A percentile compares a stretch with the other conserved stretches of the same genome.
Evolutionary conservation across 352 stramenopile species (phyloP).

Genomic region (Phytophthora aleatoria): DNA sequence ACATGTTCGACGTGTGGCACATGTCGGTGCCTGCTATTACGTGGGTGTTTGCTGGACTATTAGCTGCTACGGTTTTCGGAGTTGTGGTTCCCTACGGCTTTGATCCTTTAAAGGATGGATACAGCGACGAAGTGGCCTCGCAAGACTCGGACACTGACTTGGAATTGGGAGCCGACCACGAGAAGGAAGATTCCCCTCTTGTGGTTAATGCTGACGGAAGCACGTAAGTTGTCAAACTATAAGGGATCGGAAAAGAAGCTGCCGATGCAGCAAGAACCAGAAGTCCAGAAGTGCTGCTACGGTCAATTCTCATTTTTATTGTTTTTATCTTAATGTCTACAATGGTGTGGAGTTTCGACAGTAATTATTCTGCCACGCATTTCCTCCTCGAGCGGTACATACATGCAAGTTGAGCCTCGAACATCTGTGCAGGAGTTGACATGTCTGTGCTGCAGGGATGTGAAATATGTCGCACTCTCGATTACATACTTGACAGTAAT

Average conservation of each 20-base stretch:
- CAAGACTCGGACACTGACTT: constrained; percentile 18
- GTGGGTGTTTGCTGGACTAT: constrained; percentile 35
- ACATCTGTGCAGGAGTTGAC: neutral
- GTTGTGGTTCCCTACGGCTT: constrained; percentile 30
- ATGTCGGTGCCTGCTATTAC: constrained; percentile 33
- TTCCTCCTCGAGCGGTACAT: too few relatives aligned
- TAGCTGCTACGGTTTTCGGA: constrained; percentile 20
- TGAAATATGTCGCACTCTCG: constrained; percentile 4
- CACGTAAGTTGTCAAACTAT: neutral
- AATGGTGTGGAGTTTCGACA: too few relatives aligned
- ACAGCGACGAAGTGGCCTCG: neutral
- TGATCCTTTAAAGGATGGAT: constrained; percentile 1
- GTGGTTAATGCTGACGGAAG: too few relatives aligned
- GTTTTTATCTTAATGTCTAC: too few relatives aligned
- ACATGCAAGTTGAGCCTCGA: too few relatives aligned
- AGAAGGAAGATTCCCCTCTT: too few relatives aligned
- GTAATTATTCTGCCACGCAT: too few relatives aligned
- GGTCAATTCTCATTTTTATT: too few relatives aligned
- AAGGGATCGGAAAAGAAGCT: neutral
- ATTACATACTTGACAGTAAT: neutral
- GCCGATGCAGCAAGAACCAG: neutral
- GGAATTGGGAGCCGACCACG: constrained; percentile 1
- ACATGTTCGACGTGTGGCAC: constrained; percentile 41
- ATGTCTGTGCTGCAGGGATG: constrained; percentile 12
- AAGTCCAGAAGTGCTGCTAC: neutral